Evolutionary conservation across 1,284 basidiomycete genomes (phyloP).

Genomic region (Trichosporon coremiiforme): DNA sequence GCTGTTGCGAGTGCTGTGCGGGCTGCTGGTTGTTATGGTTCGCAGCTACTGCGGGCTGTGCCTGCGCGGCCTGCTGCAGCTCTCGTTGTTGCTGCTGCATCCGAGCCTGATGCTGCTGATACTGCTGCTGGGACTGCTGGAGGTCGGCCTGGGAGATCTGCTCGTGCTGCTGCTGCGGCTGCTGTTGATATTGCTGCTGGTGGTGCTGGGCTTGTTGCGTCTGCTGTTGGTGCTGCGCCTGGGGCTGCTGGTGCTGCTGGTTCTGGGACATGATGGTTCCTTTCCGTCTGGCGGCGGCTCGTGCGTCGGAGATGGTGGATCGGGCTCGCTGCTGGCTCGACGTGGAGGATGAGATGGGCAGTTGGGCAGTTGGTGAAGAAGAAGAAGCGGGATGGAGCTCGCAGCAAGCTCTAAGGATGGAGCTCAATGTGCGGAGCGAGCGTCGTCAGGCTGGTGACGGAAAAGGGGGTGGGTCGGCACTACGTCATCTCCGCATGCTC

Average conservation of each 20-base stretch:
- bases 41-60: neutral
- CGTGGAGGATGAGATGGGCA: too few relatives aligned
- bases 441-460: neutral
- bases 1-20: neutral
- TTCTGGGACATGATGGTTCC: neutral
- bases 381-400: too few relatives aligned
- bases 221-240: neutral
- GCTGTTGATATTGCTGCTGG: neutral
- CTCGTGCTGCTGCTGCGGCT: neutral
- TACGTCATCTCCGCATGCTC: neutral
- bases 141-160: neutral
- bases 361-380: neutral
- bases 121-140: slow-evolving; percentile 6
- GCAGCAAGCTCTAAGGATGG: neutral
- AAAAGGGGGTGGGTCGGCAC: neutral
- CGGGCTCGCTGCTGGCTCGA: neutral
- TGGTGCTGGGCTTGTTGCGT: neutral
- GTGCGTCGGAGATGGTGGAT: neutral
- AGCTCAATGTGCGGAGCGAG: neutral
- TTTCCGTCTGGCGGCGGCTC: neutral
- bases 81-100: neutral
- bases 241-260: too few relatives aligned
- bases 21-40: neutral
- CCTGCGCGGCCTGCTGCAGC: neutral
- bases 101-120: neutral